Percentiles rank a stretch among this genome's conserved stretches.
Evolutionary conservation across 768 basidiomycete species (phyloP).

Genomic region (Pisolithus albus): DNA sequence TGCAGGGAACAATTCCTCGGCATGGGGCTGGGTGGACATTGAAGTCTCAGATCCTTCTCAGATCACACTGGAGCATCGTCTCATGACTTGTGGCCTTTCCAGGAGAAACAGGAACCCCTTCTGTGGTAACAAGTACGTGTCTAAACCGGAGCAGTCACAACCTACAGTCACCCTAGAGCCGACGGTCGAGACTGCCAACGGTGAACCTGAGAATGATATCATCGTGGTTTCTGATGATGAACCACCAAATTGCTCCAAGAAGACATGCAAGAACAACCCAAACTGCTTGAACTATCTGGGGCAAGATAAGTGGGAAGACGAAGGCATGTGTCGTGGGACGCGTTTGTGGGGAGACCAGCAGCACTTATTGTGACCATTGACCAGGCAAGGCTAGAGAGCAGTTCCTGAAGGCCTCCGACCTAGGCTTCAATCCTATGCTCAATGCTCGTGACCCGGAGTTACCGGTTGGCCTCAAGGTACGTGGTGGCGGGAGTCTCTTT

Average conservation of each 20-base stretch:
- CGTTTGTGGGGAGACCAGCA: conserved; percentile 3
- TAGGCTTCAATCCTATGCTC: conserved; percentile 51
- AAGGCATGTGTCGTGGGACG: conserved; percentile 40
- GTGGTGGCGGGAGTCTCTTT: conserved; percentile 5
- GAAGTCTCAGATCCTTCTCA: conserved; percentile 48
- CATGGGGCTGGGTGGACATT: conserved; percentile 81
- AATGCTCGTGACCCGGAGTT: conserved; percentile 43
- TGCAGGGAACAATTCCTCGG: conserved; percentile 36
- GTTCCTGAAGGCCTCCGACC: conserved; percentile 45
- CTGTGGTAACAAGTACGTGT: conserved; percentile 53
- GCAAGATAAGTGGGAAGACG: conserved; percentile 73
- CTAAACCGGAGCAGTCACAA: conserved; percentile 13
- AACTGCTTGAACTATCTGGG: conserved; percentile 86
- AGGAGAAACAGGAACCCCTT: conserved; percentile 40
- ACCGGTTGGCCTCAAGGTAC: conserved; percentile 76
- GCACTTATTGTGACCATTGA: conserved; percentile 10
- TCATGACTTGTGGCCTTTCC: conserved; percentile 64
- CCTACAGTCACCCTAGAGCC: conserved; percentile 7
- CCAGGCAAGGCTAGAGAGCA: conserved; percentile 44
- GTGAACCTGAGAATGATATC: conserved; percentile 53
- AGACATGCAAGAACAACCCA: conserved; percentile 67
- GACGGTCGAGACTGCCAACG: conserved; percentile 19
- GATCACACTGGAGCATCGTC: conserved; percentile 62
- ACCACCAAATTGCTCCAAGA: conserved; percentile 47
- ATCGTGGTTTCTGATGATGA: conserved; percentile 71